Evolutionary conservation across 2,329 filamentous ascomycete species (phyloP).

Genomic region (Colletotrichum destructivum): DNA sequence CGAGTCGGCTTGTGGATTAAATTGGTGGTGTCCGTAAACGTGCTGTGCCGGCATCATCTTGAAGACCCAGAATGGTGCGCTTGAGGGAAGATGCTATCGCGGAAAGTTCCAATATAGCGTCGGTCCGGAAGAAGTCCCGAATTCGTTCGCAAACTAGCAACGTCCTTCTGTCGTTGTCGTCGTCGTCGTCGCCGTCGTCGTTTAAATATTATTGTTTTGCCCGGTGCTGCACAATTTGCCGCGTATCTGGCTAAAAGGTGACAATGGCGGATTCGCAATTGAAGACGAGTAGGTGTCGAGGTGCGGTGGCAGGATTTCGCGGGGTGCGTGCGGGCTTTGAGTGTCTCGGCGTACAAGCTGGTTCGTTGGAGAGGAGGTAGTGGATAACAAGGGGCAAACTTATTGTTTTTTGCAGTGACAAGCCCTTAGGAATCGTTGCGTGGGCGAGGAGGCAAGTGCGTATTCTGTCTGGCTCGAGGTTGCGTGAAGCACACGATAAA

Average conservation of each 20-base stretch:
- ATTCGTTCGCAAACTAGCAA: neutral
- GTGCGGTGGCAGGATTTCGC: constrained; percentile 13
- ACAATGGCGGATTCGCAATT: neutral
- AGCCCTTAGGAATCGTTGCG: neutral
- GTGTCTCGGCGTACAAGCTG: constrained; percentile 10
- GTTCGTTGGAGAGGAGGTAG: neutral
- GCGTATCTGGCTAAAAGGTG: neutral
- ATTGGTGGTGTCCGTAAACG: constrained; percentile 78
- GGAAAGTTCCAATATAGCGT: constrained; percentile 4
- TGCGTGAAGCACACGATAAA: constrained; percentile 18
- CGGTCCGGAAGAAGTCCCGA: neutral
- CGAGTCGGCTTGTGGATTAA: constrained; percentile 73
- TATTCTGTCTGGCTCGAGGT: constrained; percentile 6
- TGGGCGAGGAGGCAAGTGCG: neutral
- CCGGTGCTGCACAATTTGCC: neutral
- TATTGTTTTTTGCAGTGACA: neutral
- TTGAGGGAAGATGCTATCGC: neutral
- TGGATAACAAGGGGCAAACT: neutral
- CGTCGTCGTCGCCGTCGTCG: too few relatives aligned
- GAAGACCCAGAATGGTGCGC: constrained; percentile 37
- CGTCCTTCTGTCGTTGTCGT: neutral
- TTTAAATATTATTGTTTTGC: neutral
- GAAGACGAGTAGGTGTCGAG: neutral
- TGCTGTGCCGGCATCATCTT: constrained; percentile 76
- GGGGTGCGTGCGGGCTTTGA: constrained; percentile 13